phyloP scores from a whole-genome alignment of 495 filamentous ascomycete genomes.

The Aspergillus mulundensis region DNA sequence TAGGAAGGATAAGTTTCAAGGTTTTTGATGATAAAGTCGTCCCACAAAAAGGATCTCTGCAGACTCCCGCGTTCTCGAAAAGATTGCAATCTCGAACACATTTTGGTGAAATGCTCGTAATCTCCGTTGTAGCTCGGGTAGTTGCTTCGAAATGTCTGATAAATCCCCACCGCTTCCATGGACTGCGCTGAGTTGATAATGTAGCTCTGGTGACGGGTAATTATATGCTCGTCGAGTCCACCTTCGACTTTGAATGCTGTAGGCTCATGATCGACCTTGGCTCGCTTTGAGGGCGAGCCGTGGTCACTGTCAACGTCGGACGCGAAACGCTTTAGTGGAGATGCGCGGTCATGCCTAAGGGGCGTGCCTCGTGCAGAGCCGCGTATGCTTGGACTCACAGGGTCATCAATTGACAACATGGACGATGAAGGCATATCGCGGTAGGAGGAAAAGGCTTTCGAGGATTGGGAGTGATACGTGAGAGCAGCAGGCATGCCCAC shows the following conservation, averaged over 20 bases:
- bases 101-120: slow-evolving; percentile 48
- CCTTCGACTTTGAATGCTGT: not conserved
- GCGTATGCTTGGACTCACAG: not conserved
- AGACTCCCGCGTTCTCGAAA: slow-evolving; percentile 39
- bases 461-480: slow-evolving; percentile 14
- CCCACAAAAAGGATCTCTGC: slow-evolving; percentile 52
- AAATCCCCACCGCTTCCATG: slow-evolving; percentile 30
- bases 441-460: slow-evolving; percentile 19
- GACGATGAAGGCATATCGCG: slow-evolving; percentile 16
- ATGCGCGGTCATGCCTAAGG: slow-evolving; percentile 1
- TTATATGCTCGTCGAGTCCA: slow-evolving; percentile 10
- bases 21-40: slow-evolving; percentile 61
- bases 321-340: slow-evolving; percentile 16
- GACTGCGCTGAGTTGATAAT: slow-evolving; percentile 19
- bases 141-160: slow-evolving; percentile 47
- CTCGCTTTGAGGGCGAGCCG: slow-evolving; percentile 19
- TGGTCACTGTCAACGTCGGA: slow-evolving; percentile 12
- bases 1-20: slow-evolving; percentile 37
- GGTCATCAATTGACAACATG: slow-evolving; percentile 9
- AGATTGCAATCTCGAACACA: slow-evolving; percentile 51
- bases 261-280: not conserved
- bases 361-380: slow-evolving; percentile 8
- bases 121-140: slow-evolving; percentile 57
- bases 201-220: slow-evolving; percentile 25
- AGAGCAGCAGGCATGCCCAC: slow-evolving; percentile 9